Evolutionary conservation across 108 stramenopile species (phyloP).

Genomic region (Cyclotella distinguenda): DNA sequence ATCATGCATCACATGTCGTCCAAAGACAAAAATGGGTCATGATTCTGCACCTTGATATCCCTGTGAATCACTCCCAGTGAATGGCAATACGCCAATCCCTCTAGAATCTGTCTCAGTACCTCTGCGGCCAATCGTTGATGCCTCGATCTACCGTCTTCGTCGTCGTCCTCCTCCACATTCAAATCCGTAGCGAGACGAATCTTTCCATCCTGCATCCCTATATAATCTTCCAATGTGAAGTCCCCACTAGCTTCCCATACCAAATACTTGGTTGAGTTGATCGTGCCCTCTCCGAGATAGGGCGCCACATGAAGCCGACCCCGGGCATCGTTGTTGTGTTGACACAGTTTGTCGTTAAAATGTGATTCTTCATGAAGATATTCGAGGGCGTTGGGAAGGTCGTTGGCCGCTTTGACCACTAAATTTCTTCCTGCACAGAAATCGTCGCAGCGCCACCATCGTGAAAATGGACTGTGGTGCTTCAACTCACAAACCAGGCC

Average conservation of each 20-base stretch:
- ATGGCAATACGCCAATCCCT: slow-evolving; percentile 43
- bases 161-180: slow-evolving; percentile 1
- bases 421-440: too few relatives aligned
- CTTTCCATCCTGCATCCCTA: slow-evolving; percentile 39
- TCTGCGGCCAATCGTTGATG: slow-evolving; percentile 29
- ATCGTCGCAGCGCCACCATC: neutral
- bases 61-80: slow-evolving; percentile 35
- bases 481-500: neutral
- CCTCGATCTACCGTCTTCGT: slow-evolving; percentile 1
- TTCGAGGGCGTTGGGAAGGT: too few relatives aligned
- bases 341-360: slow-evolving; percentile 30
- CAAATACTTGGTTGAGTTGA: slow-evolving; percentile 27
- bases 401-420: too few relatives aligned
- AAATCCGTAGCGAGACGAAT: slow-evolving; percentile 32
- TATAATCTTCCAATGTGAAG: slow-evolving; percentile 42
- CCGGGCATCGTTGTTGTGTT: neutral
- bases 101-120: slow-evolving; percentile 29
- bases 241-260: slow-evolving; percentile 34
- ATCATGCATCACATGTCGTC: neutral
- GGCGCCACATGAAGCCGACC: slow-evolving; percentile 28
- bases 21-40: too few relatives aligned
- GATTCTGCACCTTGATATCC: slow-evolving; percentile 27
- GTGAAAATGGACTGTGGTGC: neutral
- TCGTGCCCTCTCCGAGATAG: slow-evolving; percentile 24
- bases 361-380: slow-evolving; percentile 40